Evolutionary conservation across 2,329 filamentous ascomycete species (phyloP), one percentile per base, ranked within the genome.

Genomic region (Paecilomyces fulvus): DNA sequence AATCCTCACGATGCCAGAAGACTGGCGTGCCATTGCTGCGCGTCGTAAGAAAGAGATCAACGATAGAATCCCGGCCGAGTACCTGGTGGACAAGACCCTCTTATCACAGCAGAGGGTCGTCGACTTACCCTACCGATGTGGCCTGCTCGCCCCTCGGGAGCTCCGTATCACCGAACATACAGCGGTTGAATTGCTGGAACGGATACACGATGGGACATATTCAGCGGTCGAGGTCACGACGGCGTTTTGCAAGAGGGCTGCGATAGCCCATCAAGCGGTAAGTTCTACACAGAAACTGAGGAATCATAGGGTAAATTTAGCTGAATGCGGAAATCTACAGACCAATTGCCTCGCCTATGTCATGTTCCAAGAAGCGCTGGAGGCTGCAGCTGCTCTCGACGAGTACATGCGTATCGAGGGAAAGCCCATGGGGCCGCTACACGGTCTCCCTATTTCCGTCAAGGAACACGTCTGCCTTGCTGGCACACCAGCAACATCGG

Each of bases 391-490:
- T 17, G 37, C 28, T 7, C 57, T 67, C 2, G 66, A 68, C 52
- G 31, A 55, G 0, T 55, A 63, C n/a, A 64, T 61, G 46, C 52
- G 51, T 49, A 11, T 54, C 21, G 56, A 57, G 2, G 73, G 72
- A 7, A 71, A 72, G 59, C 56, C 73, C 12, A 70, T 78, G 60
- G 78, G 79, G 12, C 70, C 75, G 10, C 59, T 78, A 20, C 80
- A 80, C 63, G 80, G 79, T 0, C 63, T 83, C 1, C 80, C 80
- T 0, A 73, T 83, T 49, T 77, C 72, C 21, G 61, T 83, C 4
- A 85, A 85, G 63, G 83, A 85, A 54, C 80, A 80, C 6, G 85
- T 84, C 67, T 77, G 83, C 30, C 71, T 85, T 25, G 77, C 77
- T 56, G 81, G 80, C 1, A 64, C 75, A 2, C 79, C 84, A 51